phyloP scores from a whole-genome alignment of 768 basidiomycete species.

The Heimioporus sp. region DNA sequence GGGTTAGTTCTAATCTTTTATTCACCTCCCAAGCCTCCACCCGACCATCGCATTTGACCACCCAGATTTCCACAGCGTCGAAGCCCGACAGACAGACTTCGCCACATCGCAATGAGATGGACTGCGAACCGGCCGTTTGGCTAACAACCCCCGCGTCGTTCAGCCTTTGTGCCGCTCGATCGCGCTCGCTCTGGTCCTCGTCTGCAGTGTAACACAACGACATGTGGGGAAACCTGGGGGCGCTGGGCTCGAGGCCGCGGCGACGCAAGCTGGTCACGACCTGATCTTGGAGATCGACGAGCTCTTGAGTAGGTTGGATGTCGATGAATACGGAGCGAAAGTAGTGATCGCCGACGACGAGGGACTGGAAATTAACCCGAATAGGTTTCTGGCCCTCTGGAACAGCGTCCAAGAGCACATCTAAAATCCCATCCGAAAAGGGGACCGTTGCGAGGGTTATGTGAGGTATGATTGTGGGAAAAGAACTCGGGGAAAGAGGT shows the following conservation, averaged over 20 bases:
- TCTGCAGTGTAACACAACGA: conserved; percentile 74
- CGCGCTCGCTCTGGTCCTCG: conserved; percentile 56
- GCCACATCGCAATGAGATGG: conserved; percentile 24
- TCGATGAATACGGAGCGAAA: conserved; percentile 69
- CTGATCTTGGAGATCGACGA: conserved; percentile 47
- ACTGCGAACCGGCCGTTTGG: conserved; percentile 24
- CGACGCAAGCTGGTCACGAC: conserved; percentile 39
- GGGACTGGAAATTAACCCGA: conserved; percentile 46
- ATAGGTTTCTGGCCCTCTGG: conserved; percentile 36
- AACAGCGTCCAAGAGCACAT: conserved; percentile 39
- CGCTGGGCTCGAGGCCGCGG: conserved; percentile 39
- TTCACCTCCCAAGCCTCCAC: conserved; percentile 55
- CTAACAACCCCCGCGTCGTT: conserved; percentile 33
- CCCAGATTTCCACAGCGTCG: conserved; percentile 52
- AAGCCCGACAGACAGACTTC: conserved; percentile 42
- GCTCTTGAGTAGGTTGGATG: conserved; percentile 42
- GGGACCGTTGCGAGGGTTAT: conserved; percentile 60
- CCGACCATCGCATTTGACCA: conserved; percentile 56
- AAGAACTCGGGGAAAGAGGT: conserved; percentile 39
- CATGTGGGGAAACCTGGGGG: conserved; percentile 67
- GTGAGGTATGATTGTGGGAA: conserved; percentile 65
- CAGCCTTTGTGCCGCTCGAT: conserved; percentile 44
- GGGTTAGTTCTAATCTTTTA: conserved; percentile 22
- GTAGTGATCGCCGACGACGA: conserved; percentile 60
- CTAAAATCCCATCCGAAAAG: conserved; percentile 2